phyloP scores from a whole-genome alignment of 192 early-diverging fungal species.

The Glomus cerebriforme region DNA sequence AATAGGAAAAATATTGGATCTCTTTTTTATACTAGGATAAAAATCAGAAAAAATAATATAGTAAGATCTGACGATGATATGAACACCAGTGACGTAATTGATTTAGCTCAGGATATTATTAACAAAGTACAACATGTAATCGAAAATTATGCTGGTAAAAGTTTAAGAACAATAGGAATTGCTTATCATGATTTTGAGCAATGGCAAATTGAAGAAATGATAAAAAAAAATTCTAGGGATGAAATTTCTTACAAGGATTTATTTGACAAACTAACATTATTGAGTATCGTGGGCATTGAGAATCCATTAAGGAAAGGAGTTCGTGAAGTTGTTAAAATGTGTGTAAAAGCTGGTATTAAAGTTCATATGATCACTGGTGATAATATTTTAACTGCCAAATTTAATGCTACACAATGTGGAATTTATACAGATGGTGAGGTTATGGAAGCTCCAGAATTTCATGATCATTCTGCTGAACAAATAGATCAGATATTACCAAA shows the following conservation, averaged over 20 bases:
- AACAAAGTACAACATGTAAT: conserved; percentile 56
- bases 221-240: conserved; percentile 47
- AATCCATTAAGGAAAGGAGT: conserved; percentile 97
- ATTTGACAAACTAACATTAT: conserved; percentile 63
- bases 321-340: conserved; percentile 83
- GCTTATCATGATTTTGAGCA: conserved; percentile 82
- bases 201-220: conserved; percentile 48
- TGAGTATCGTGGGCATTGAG: conserved; percentile 94
- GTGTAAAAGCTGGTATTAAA: conserved; percentile 88
- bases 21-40: too few species aligned
- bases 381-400: conserved; percentile 88
- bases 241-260: conserved; percentile 59
- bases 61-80: conserved; percentile 44
- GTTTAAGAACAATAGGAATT: conserved; percentile 89
- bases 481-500: conserved; percentile 92
- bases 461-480: conserved; percentile 75
- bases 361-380: conserved; percentile 99
- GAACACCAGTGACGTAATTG: conserved; percentile 1
- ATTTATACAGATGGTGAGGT: conserved; percentile 90
- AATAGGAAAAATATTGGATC: too few species aligned
- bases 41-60: conserved; percentile 64
- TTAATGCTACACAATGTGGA: conserved; percentile 92
- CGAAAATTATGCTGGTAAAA: conserved; percentile 71
- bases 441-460: conserved; percentile 95
- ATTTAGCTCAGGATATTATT: conserved; percentile 38